Conservation (phyloP, 306 rosid genomes). For the Prunus fruticosa region DNA sequence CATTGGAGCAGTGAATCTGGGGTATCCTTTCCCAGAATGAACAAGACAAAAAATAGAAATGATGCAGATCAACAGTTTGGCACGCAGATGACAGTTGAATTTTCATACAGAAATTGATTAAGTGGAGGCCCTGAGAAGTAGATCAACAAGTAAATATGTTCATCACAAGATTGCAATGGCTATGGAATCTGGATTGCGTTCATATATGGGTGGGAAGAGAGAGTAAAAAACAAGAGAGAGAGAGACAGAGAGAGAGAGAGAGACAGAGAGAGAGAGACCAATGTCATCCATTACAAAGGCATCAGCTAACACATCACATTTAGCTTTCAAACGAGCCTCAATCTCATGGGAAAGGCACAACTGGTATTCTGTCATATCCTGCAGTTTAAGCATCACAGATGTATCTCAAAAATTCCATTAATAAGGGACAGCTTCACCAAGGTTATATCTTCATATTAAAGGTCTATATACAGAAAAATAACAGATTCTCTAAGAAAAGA, state of each 20-base stretch:
- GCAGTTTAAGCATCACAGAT: constrained; percentile 14
- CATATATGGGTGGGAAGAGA: background rate
- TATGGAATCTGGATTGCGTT: background rate
- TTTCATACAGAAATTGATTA: background rate
- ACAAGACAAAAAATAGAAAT: background rate
- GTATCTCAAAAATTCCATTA: background rate
- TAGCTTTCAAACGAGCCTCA: constrained; percentile 68
- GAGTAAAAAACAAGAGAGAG: background rate
- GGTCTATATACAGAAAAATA: background rate
- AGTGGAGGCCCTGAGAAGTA: background rate
- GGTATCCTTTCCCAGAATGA: background rate
- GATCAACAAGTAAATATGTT: background rate
- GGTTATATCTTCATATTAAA: constrained; percentile 10
- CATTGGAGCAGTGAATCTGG: background rate
- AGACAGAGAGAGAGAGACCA: constrained; percentile 34
- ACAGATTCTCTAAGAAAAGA: background rate
- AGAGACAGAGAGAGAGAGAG: constrained; percentile 5
- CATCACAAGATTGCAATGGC: background rate
- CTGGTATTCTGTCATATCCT: constrained; percentile 87
- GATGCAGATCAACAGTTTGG: constrained; percentile 1
- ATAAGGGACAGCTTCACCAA: background rate
- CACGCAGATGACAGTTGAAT: background rate
- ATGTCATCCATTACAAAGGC: constrained; percentile 68
- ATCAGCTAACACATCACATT: constrained; percentile 69
- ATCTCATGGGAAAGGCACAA: constrained; percentile 69